Conservation (phyloP, 306 rosid genomes). For the Benincasa hispida region DNA sequence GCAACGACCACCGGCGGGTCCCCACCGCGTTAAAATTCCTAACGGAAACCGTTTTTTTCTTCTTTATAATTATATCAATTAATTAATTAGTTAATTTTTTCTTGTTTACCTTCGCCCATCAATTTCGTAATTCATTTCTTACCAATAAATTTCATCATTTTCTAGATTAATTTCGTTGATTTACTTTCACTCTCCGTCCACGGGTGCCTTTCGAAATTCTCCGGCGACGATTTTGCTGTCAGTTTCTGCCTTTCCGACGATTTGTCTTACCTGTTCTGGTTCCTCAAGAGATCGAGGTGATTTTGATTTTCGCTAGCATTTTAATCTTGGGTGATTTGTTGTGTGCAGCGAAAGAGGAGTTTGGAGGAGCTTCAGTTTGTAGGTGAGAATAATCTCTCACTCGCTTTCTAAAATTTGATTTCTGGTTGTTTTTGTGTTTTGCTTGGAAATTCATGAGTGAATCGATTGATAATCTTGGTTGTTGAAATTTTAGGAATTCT, state of each 20-base stretch:
- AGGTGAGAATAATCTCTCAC: background rate
- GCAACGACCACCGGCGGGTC: slow-evolving; percentile 9
- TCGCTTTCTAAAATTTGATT: slow-evolving; percentile 2
- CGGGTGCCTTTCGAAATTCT: background rate
- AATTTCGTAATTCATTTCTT: background rate
- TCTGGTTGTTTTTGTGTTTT: background rate
- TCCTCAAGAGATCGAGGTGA: background rate
- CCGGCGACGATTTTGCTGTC: background rate
- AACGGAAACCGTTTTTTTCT: slow-evolving; percentile 9
- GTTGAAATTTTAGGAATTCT: background rate
- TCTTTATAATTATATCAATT: background rate
- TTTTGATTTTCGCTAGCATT: background rate
- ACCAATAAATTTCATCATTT: background rate
- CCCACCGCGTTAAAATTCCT: slow-evolving; percentile 6
- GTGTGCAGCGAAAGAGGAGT: background rate
- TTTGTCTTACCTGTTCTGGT: background rate
- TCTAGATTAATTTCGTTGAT: background rate
- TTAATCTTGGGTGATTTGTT: background rate
- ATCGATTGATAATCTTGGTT: background rate
- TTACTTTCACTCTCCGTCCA: background rate
- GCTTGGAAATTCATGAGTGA: background rate
- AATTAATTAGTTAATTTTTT: background rate
- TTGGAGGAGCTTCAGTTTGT: background rate
- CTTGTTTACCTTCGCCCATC: background rate
- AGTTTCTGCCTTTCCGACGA: background rate